Evolutionary conservation across 164 flowering plant genomes (phyloP), one percentile per base, ranked within the genome.

Genomic region (Aristolochia fimbriata): DNA sequence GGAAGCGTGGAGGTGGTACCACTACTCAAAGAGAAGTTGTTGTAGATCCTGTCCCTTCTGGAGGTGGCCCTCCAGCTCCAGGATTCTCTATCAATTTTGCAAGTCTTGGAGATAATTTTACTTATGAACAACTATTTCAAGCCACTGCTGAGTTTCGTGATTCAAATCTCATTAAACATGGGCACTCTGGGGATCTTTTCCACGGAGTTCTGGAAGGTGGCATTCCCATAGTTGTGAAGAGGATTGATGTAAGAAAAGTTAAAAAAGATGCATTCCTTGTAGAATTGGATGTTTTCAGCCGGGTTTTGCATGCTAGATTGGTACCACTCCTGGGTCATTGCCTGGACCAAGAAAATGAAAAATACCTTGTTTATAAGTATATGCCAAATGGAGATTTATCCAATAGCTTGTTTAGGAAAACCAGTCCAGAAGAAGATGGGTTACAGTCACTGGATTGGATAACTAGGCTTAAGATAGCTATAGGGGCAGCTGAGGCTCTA

Each of bases 401-500:
- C 30, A 83, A 79, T 71, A 78, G 93, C 47, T 80, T 92, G 76
- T 76, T 70, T 77, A 78, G 72, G 75, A 83, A 82, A 67, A 68
- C 48, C 50, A 69, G 55, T 50, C 60, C 60, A 1, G 91, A 75
- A 19, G 88, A 86, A 54, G 94, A 83, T 49, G 69, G 79, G 63
- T 76, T 86, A 58, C 85, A 86, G 79, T 89, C 98, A 43, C 70
- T 92, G 69, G 98, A 92, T 75, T 92, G 98, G 98, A 92, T 92
- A 70, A 92, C 93, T 13, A 83, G 98, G 71, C 69, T 92, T 57
- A 92, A 92, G 71, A 87, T 92, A 70, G 98, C 98, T 27, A 78
- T 65, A 30, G 98, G 97, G 72, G 86, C 90, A 52, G 97, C 98
- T 2, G 98, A 92, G 74, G 96, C 87, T 48, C 75, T 92, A 25